Percentiles rank a stretch among this genome's conserved stretches.
Conservation (phyloP, 2,329 filamentous ascomycete species). For the Talaromyces sp. region DNA sequence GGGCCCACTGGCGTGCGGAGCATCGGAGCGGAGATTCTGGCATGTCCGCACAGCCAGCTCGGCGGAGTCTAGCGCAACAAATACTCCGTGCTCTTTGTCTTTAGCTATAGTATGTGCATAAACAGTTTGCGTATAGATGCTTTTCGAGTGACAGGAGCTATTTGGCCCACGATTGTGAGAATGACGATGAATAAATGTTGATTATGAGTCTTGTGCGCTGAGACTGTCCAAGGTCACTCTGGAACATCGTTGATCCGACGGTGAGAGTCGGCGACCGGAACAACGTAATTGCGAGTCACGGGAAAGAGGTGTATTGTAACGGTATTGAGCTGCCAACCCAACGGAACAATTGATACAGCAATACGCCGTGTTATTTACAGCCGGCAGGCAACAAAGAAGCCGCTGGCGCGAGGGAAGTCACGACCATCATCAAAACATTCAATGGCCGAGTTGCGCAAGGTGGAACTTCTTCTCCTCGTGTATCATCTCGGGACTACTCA, state of each 20-base stretch:
- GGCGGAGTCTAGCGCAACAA: neutral
- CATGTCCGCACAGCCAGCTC: neutral
- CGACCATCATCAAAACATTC: neutral
- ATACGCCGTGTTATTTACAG: neutral
- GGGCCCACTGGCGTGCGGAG: neutral
- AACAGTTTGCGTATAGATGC: neutral
- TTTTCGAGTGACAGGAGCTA: neutral
- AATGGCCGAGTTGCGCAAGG: neutral
- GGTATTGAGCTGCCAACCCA: neutral
- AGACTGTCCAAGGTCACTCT: no score
- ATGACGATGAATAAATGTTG: neutral
- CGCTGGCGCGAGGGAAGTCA: neutral
- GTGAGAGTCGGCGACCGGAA: neutral
- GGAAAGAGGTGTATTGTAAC: neutral
- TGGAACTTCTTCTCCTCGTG: no score
- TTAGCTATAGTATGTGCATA: neutral
- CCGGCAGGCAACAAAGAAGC: neutral
- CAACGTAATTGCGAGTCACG: constrained; percentile 3
- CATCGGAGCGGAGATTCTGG: constrained; percentile 12
- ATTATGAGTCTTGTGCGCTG: neutral
- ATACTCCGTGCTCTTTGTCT: neutral
- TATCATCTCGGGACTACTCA: neutral
- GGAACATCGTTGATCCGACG: neutral
- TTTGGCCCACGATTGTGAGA: neutral
- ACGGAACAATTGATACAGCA: neutral